Percentiles rank a stretch among this genome's conserved stretches.
These are phyloP conservation scores for Penicillium brevicompactum DNA, from an alignment of 2,329 filamentous ascomycete species.

Conservation along the genomic window DNA sequence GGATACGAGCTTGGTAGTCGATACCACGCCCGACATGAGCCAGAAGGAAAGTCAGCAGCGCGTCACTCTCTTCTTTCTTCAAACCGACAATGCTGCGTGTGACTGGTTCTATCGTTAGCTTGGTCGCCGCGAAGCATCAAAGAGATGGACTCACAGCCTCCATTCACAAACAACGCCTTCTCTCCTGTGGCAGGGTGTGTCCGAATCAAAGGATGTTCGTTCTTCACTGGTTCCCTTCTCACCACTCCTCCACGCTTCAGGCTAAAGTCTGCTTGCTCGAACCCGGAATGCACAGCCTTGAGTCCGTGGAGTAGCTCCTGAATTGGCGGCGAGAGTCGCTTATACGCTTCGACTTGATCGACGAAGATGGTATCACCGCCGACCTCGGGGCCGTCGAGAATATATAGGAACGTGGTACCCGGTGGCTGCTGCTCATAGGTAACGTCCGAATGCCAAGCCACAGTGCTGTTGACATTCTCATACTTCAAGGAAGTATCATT, in stretches of 20 bases:
- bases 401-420: slow-evolving; percentile 85
- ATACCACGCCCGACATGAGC: slow-evolving; percentile 23
- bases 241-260: slow-evolving; percentile 65
- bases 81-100: slow-evolving; percentile 44
- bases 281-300: slow-evolving; percentile 74
- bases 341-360: slow-evolving; percentile 77
- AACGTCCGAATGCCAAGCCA: slow-evolving; percentile 85
- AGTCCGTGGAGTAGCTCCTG: slow-evolving; percentile 76
- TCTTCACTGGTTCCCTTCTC: slow-evolving; percentile 71
- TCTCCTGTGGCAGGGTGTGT: slow-evolving; percentile 39
- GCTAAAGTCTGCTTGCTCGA: slow-evolving; percentile 73
- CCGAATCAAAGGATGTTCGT: slow-evolving; percentile 70
- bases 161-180: slow-evolving; percentile 43
- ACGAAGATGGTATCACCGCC: slow-evolving; percentile 83
- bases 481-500: slow-evolving; percentile 62
- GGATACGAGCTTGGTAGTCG: slow-evolving; percentile 28
- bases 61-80: slow-evolving; percentile 47
- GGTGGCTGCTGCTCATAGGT: slow-evolving; percentile 85
- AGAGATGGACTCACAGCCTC: slow-evolving; percentile 17
- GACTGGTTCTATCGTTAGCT: slow-evolving; percentile 32
- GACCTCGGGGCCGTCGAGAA: slow-evolving; percentile 73
- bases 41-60: slow-evolving; percentile 34
- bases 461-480: slow-evolving; percentile 69
- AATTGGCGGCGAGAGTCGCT: slow-evolving; percentile 74
- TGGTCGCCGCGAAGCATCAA: not conserved